These are phyloP conservation scores for Quercus berberidifolia DNA, from an alignment of 306 rosid species.

Conservation along the genomic window DNA sequence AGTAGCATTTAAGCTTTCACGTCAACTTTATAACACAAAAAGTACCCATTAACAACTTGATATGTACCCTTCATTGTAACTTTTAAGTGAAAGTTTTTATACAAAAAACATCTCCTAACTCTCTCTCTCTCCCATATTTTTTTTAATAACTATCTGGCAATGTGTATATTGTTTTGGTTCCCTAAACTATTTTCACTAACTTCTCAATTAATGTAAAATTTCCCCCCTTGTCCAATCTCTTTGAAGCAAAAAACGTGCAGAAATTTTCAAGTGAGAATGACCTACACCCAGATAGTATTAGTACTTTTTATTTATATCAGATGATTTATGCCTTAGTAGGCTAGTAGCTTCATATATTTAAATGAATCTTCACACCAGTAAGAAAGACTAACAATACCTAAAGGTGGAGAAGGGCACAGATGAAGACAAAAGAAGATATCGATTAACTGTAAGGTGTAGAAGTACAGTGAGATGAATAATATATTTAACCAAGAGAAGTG, in stretches of 20 bases:
- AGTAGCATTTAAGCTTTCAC: constrained; percentile 5
- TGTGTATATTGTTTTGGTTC: background rate
- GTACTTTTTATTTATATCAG: background rate
- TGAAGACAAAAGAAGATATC: background rate
- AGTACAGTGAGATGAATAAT: background rate
- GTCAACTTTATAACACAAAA: constrained; percentile 13
- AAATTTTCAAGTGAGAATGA: background rate
- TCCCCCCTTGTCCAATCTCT: background rate
- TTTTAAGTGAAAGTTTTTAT: background rate
- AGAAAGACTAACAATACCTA: background rate
- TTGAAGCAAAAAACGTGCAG: background rate
- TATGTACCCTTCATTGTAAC: background rate
- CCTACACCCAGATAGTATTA: background rate
- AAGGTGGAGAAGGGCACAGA: background rate
- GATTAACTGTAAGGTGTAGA: background rate
- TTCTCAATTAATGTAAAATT: too few species aligned
- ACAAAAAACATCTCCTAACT: background rate
- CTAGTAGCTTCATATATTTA: background rate
- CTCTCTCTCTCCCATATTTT: background rate
- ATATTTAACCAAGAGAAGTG: background rate
- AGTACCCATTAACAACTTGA: background rate
- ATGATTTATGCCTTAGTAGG: background rate
- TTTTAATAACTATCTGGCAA: background rate
- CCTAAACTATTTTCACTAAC: too few species aligned
- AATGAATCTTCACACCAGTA: background rate